Percentiles rank a stretch among this genome's conserved stretches.
phyloP scores from a whole-genome alignment of 2,329 filamentous ascomycete genomes.

The Tolypocladium album region DNA sequence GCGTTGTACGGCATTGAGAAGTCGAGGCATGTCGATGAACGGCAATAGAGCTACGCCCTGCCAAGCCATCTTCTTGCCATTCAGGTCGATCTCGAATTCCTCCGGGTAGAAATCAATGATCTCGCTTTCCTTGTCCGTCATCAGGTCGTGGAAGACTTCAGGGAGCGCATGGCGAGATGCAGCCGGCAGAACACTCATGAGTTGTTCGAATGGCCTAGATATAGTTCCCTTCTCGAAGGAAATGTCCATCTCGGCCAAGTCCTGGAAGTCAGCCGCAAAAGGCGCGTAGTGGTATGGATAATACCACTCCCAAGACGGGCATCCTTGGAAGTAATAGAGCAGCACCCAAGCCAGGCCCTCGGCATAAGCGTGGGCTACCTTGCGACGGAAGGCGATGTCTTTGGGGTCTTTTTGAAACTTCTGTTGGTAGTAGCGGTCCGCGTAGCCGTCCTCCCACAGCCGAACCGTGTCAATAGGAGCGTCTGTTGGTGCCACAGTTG shows the following conservation, averaged over 20 bases:
- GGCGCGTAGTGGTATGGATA: slow-evolving; percentile 98
- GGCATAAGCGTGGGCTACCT: slow-evolving; percentile 84
- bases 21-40: slow-evolving; percentile 86
- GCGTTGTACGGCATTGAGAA: slow-evolving; percentile 71
- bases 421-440: slow-evolving; percentile 91
- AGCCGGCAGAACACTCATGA: slow-evolving; percentile 95
- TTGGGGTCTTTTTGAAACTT: slow-evolving; percentile 81
- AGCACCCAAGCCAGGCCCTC: slow-evolving; percentile 94
- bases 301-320: slow-evolving; percentile 98
- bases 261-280: slow-evolving; percentile 89
- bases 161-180: slow-evolving; percentile 88
- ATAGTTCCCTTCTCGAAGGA: slow-evolving; percentile 74
- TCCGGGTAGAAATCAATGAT: slow-evolving; percentile 98
- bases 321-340: slow-evolving; percentile 95
- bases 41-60: slow-evolving; percentile 88
- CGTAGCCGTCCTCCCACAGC: slow-evolving; percentile 92
- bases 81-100: slow-evolving; percentile 86
- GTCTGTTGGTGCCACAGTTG: slow-evolving; percentile 45
- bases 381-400: slow-evolving; percentile 76
- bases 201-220: slow-evolving; percentile 88
- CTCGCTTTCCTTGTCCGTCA: slow-evolving; percentile 77
- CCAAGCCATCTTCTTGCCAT: slow-evolving; percentile 98
- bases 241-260: slow-evolving; percentile 68
- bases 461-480: slow-evolving; percentile 70
- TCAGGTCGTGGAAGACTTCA: slow-evolving; percentile 76